Evolutionary conservation across 169 alveolate genomes (phyloP).

Genomic region (Cryptosporidium felis): DNA sequence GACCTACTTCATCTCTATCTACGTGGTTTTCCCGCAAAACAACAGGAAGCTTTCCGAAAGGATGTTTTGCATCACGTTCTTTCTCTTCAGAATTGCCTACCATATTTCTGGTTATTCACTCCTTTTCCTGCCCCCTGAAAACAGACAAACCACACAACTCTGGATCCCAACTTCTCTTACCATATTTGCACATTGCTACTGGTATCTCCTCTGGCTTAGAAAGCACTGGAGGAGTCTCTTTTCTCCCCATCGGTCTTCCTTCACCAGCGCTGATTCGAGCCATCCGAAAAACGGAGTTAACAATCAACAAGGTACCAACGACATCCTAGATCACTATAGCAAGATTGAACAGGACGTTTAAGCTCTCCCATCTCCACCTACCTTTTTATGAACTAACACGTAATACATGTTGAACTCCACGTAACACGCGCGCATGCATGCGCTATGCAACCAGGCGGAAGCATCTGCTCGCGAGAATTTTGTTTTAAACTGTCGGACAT

Average conservation of each 20-base stretch:
- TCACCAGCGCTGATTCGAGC: not conserved
- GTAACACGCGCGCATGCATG: too few species aligned
- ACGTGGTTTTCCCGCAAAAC: slow-evolving; percentile 14
- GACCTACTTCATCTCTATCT: slow-evolving; percentile 24
- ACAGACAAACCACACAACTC: slow-evolving; percentile 11
- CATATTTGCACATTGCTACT: slow-evolving; percentile 39
- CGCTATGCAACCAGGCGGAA: too few species aligned
- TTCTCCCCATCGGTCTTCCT: not conserved
- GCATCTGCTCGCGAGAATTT: too few species aligned
- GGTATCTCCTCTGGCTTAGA: slow-evolving; percentile 55
- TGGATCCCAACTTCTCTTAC: slow-evolving; percentile 60
- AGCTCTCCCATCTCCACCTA: too few species aligned
- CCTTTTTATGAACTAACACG: too few species aligned
- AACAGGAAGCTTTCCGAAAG: not conserved
- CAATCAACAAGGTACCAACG: not conserved
- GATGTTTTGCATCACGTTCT: slow-evolving; percentile 39
- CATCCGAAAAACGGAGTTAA: not conserved
- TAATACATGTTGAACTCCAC: too few species aligned
- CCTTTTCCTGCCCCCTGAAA: not conserved
- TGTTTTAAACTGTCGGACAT: too few species aligned
- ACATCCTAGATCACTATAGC: slow-evolving; percentile 31
- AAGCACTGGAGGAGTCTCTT: slow-evolving; percentile 14
- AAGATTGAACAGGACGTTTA: slow-evolving; percentile 7
- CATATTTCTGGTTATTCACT: slow-evolving; percentile 32
- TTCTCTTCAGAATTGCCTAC: slow-evolving; percentile 29